These are phyloP conservation scores for Cerioporus squamosus DNA, from an alignment of 1,284 basidiomycete genomes.

Conservation along the genomic window DNA sequence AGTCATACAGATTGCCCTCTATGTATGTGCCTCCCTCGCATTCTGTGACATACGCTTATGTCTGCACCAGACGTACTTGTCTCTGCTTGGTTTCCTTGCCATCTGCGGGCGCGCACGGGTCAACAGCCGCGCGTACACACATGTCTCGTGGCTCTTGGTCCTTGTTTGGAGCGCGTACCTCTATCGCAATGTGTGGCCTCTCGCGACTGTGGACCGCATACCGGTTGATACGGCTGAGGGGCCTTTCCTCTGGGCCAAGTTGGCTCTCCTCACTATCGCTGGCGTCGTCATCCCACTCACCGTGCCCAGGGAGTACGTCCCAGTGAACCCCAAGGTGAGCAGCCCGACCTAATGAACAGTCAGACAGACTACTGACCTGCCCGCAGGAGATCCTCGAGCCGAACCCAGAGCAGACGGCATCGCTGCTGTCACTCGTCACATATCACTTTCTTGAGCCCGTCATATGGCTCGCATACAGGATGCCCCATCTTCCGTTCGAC, in stretches of 20 bases:
- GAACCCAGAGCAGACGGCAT: slow-evolving; percentile 43
- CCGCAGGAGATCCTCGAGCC: slow-evolving; percentile 32
- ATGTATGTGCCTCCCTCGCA: slow-evolving; percentile 3
- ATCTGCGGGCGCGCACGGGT: not conserved
- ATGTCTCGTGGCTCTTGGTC: slow-evolving; percentile 15
- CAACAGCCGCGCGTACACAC: slow-evolving; percentile 6
- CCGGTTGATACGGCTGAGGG: slow-evolving; percentile 46
- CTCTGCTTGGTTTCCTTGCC: not conserved
- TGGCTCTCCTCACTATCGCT: slow-evolving; percentile 27
- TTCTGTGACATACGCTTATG: too few species aligned
- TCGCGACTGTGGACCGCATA: slow-evolving; percentile 43
- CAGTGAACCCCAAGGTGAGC: slow-evolving; percentile 45
- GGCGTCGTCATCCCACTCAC: slow-evolving; percentile 46
- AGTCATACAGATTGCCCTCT: not conserved
- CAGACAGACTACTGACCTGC: too few species aligned
- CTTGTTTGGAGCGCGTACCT: slow-evolving; percentile 42
- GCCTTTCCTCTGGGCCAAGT: slow-evolving; percentile 1
- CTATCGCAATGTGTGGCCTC: slow-evolving; percentile 56
- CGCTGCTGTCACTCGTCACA: slow-evolving; percentile 32
- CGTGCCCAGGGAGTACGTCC: slow-evolving; percentile 45
- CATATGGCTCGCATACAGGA: slow-evolving; percentile 34
- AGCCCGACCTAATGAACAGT: too few species aligned
- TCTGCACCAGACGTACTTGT: slow-evolving; percentile 11
- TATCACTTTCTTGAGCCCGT: slow-evolving; percentile 38
- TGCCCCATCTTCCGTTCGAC: slow-evolving; percentile 35